Base-by-base conservation (phyloP, 495 filamentous ascomycete genomes). In the Hypoxylon subgilvum region DNA sequence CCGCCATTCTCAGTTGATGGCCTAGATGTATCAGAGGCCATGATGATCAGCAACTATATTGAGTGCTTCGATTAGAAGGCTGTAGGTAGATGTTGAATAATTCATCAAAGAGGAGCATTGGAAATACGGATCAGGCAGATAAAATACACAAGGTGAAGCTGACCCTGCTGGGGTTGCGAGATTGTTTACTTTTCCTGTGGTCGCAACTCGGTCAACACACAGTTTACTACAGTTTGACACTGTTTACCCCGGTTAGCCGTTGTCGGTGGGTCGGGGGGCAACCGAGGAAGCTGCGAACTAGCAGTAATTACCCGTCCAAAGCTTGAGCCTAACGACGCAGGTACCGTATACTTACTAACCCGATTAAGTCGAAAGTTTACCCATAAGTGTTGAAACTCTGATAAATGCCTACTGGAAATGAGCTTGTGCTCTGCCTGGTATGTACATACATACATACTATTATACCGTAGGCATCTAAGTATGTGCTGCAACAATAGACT, bases 1-100 rank as follows among this genome's bases (percentile, higher is more conserved):
- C 78, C 76, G 7, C 85, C 82, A 35, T 47, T 63, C 31, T 53
- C 57, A 8, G 51, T 65, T 16, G 40, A 57, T 31, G 60, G 51
- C 23, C 35, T 61, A 43, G 27, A 52, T 41, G 34, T 35, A 59
- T 63, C 50, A 41, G 61, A 62, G 30, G 66, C 60, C 52, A 66
- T 65, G 9, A 36, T 47, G 21, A 8, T 52, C 43, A 17, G 45
- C 22, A 32, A 34, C 17, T 45, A 43, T 55, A 42, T 38, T 38
- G 50, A 42, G 30, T 49, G 35, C 52, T 68, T 63, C 59, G 18
- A 39, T 32, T 30, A 8, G 22, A 39, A 16, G 44, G n/a, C 28
- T 38, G 14, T 32, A 28, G 14, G 19, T 12, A 28, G 14, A 17
- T 12, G 23, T 4, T 14, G 13, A 44, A 28, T 23, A 16, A 34